Evolutionary conservation across 257 asterid genomes (phyloP), one percentile per base, ranked within the genome.

Genomic region (Solanum piurae): DNA sequence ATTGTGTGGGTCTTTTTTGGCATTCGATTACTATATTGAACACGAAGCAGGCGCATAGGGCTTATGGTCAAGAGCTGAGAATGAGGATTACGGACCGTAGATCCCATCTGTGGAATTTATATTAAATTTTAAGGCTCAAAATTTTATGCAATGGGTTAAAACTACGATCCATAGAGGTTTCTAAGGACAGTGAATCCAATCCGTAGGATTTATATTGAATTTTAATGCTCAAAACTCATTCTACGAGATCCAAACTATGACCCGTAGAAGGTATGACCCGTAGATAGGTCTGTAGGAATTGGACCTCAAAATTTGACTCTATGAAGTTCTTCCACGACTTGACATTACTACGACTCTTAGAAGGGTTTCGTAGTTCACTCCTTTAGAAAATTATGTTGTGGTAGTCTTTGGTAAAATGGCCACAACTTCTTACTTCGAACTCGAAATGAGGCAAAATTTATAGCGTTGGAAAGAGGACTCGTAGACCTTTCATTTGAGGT

Each of bases 1-100:
- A 93, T n/a, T 94, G 98, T 62, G 74, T 92, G 80, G 91, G 96
- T 33, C 96, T 96, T 72, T 94, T 96, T 58, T 96, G 93, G 83
- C 98, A 96, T 88, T 92, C 95, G 1, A 83, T 89, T 74, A 14
- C 90, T 23, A 87, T 92, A 40, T 92, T 91, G 9, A 94, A 90
- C 58, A 89, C 84, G 88, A 92, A 72, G 92, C 87, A 77, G 23
- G 92, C 93, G 1, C 96, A 92, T 87, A 94, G 93, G 87, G 95
- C 94, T 2, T 93, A 91, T 34, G 98, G 92, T 44, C 87, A 89
- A 86, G 96, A 52, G n/a, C 10, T 18, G 1, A 55, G 64, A 55
- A 55, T 55, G 64, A 55, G 4, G 64, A 55, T 55, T 55, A 55
- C 4, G 4, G 10, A 18, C n/a, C 10, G 2, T 18, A 55, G 0